Percentiles rank a stretch among this genome's conserved stretches.
Evolutionary conservation across 148 eudicot species (phyloP).

Genomic region (Vaccinium corymbosum): DNA sequence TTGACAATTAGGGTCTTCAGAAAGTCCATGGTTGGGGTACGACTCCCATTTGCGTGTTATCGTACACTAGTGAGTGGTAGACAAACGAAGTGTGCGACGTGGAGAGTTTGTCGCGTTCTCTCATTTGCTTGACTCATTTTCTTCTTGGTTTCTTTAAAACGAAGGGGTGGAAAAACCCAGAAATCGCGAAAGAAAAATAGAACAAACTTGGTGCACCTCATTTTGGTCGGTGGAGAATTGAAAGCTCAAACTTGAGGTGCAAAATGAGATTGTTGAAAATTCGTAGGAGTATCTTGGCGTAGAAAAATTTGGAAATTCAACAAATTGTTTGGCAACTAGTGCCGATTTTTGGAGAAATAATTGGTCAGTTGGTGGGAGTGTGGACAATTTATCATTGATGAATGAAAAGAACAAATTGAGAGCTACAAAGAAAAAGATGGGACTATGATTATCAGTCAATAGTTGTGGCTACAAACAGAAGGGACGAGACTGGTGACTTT

Average conservation of each 20-base stretch:
- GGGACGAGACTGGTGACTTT: not conserved
- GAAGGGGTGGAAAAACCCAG: not conserved
- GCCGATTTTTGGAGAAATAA: not conserved
- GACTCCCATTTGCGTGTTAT: not conserved
- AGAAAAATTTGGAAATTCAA: not conserved
- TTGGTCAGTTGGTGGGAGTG: not conserved
- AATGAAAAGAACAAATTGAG: not conserved
- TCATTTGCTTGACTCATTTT: no score
- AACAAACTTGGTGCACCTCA: not conserved
- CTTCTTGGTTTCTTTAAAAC: no score
- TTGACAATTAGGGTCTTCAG: not conserved
- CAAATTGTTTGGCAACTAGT: constrained; percentile 3
- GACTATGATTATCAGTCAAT: not conserved
- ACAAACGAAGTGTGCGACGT: no score
- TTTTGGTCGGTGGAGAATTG: constrained; percentile 11
- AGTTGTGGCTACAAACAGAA: not conserved
- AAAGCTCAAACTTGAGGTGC: not conserved
- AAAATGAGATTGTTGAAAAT: not conserved
- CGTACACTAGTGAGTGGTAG: no score
- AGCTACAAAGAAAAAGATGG: not conserved
- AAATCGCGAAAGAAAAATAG: not conserved
- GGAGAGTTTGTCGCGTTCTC: not conserved
- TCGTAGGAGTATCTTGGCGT: not conserved
- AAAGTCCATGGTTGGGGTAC: not conserved
- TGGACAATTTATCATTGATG: not conserved